Conservation (phyloP, 805 yeast genomes). For the Helenozyma baotianmanensis region DNA sequence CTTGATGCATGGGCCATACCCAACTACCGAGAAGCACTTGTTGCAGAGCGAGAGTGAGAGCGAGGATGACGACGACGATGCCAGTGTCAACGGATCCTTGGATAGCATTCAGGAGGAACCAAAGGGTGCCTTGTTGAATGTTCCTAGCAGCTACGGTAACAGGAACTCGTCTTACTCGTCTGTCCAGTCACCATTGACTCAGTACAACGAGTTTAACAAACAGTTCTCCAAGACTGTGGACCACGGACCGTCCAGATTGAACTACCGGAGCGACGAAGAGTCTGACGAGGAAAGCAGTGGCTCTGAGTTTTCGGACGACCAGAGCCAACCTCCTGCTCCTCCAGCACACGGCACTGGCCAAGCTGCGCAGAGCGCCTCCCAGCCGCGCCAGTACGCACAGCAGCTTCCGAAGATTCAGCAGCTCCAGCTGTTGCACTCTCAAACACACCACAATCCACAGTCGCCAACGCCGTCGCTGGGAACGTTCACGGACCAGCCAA, state of each 20-base stretch:
- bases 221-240: constrained; percentile 30
- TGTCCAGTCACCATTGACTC: constrained; percentile 41
- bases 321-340: constrained; percentile 7
- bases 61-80: constrained; percentile 19
- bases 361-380: neutral
- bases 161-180: constrained; percentile 34
- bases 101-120: constrained; percentile 15
- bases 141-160: constrained; percentile 21
- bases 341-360: constrained; percentile 7
- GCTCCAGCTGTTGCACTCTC: constrained; percentile 10
- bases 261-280: neutral
- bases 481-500: constrained; percentile 2
- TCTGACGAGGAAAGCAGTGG: constrained; percentile 2
- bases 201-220: constrained; percentile 37
- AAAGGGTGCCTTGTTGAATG: constrained; percentile 14
- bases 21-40: constrained; percentile 33
- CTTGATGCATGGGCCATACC: constrained; percentile 28
- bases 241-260: constrained; percentile 7
- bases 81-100: constrained; percentile 19
- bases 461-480: constrained; percentile 14
- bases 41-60: constrained; percentile 26
- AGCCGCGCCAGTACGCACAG: constrained; percentile 1
- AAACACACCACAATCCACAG: constrained; percentile 7
- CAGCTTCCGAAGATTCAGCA: constrained; percentile 14
- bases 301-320: neutral